phyloP scores from a whole-genome alignment of 2,329 filamentous ascomycete species.

The Pyricularia pennisetigena region DNA sequence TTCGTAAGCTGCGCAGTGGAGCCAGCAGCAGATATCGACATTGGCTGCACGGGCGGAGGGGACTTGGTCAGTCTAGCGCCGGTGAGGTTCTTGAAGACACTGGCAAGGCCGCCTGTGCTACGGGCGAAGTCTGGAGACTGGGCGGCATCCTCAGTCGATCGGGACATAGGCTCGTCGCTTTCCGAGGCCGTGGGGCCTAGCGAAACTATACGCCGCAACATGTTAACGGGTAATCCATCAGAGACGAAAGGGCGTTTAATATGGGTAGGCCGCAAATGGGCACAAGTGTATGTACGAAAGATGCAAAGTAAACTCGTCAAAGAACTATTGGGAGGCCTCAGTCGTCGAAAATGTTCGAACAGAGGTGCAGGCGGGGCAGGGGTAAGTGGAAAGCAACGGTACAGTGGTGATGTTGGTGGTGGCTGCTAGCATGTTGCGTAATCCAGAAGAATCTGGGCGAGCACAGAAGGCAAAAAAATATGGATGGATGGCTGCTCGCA shows the following conservation, averaged over 20 bases:
- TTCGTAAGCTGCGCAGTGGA: slow-evolving; percentile 18
- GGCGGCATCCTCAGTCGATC: slow-evolving; percentile 45
- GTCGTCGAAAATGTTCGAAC: background rate
- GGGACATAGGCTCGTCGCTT: slow-evolving; percentile 47
- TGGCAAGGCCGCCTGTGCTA: slow-evolving; percentile 46
- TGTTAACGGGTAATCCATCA: slow-evolving; percentile 21
- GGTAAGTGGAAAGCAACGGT: background rate
- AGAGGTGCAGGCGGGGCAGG: background rate
- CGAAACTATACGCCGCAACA: slow-evolving; percentile 32
- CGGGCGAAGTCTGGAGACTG: slow-evolving; percentile 42
- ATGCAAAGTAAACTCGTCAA: background rate
- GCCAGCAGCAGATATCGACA: slow-evolving; percentile 20
- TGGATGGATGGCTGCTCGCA: background rate
- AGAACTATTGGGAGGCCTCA: background rate
- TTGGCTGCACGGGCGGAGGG: slow-evolving; percentile 27
- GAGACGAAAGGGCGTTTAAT: background rate
- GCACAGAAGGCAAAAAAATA: background rate
- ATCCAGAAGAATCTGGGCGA: background rate
- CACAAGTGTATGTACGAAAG: background rate
- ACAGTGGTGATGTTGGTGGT: slow-evolving; percentile 5
- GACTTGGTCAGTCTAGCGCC: slow-evolving; percentile 44
- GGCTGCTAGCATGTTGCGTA: background rate
- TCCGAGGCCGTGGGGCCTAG: slow-evolving; percentile 30
- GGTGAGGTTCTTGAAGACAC: slow-evolving; percentile 54
- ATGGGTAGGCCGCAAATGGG: background rate